These are phyloP conservation scores for Turnera subulata DNA, from an alignment of 345 rosid species.

Conservation along the genomic window DNA sequence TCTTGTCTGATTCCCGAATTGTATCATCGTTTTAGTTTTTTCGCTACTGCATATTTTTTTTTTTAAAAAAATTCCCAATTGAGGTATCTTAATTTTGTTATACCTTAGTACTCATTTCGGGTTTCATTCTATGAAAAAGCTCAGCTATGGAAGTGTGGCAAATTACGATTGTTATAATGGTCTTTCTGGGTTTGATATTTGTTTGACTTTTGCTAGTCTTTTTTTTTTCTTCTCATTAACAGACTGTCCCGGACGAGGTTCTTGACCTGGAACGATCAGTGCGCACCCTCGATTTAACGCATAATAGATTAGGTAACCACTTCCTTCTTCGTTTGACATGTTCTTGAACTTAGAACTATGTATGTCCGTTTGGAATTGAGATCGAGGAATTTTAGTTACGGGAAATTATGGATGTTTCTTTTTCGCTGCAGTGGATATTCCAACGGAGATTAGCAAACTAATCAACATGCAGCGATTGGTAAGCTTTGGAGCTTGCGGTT, in stretches of 20 bases:
- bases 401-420: neutral
- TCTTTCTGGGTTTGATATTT: no score
- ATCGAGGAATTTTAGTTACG: no score
- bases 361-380: neutral
- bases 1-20: no score
- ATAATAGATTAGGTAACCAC: conserved; percentile 72
- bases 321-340: neutral
- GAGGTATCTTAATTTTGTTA: no score
- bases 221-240: conserved; percentile 31
- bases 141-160: no score
- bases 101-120: no score
- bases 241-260: conserved; percentile 82
- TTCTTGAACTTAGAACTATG: neutral
- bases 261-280: conserved; percentile 67
- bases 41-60: neutral
- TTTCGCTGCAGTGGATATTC: conserved; percentile 72
- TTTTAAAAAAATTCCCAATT: no score
- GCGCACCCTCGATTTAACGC: conserved; percentile 84
- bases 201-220: neutral
- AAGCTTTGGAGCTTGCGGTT: conserved; percentile 9
- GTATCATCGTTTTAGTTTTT: neutral
- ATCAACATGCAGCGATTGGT: conserved; percentile 91
- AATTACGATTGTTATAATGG: no score
- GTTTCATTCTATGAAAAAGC: no score
- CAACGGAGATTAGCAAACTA: conserved; percentile 70